Evolutionary conservation across 1,139 yeast species (phyloP).

Genomic region (Fermentozyma sake): DNA sequence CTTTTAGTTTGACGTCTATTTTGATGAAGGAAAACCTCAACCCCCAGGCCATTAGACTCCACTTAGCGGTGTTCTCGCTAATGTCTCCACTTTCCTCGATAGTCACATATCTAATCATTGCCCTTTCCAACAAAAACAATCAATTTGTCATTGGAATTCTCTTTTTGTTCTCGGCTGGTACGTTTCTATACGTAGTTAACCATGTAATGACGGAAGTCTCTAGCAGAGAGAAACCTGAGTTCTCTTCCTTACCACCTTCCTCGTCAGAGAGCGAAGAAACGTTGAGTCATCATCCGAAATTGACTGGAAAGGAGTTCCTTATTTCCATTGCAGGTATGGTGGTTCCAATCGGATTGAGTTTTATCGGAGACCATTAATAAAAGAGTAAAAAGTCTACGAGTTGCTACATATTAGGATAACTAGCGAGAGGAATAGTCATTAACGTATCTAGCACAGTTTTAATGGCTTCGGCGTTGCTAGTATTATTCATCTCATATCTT

Average conservation of each 20-base stretch:
- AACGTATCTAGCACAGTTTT: too few relatives aligned
- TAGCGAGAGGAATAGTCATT: too few relatives aligned
- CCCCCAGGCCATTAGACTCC: constrained; percentile 30
- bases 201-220: constrained; percentile 50
- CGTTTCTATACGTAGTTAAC: constrained; percentile 65
- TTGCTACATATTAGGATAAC: too few relatives aligned
- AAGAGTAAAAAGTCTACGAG: too few relatives aligned
- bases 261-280: constrained; percentile 5
- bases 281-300: constrained; percentile 3
- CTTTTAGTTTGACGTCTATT: constrained; percentile 63
- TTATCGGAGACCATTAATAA: constrained; percentile 9
- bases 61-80: constrained; percentile 43
- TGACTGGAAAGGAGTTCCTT: constrained; percentile 11
- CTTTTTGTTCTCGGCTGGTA: constrained; percentile 65
- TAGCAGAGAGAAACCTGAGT: constrained; percentile 5
- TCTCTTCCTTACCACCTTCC: constrained; percentile 4
- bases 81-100: constrained; percentile 54
- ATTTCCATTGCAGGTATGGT: constrained; percentile 17
- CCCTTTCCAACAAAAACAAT: constrained; percentile 21
- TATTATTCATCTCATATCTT: too few relatives aligned
- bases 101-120: constrained; percentile 37
- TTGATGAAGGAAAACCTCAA: constrained; percentile 37
- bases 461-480: too few relatives aligned
- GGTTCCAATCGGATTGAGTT: constrained; percentile 14
- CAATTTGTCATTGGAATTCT: constrained; percentile 47